Evolutionary conservation across 139 green algal genomes (phyloP).

Genomic region (Chlamydomonas eustigma): DNA sequence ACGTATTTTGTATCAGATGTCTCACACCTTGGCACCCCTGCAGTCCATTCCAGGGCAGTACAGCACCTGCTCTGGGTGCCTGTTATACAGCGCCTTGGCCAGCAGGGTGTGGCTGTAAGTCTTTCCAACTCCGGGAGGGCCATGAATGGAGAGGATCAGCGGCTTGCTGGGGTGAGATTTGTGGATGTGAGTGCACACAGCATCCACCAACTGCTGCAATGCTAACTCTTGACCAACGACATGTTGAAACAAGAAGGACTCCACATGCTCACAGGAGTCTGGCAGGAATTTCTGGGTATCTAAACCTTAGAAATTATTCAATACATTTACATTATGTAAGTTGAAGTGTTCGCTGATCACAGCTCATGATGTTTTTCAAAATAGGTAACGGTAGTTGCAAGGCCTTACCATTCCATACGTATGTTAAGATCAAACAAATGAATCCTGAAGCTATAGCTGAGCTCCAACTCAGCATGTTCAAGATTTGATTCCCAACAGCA

Average conservation of each 20-base stretch:
- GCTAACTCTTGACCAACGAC: constrained; percentile 79
- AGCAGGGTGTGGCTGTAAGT: constrained; percentile 70
- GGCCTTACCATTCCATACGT: no score
- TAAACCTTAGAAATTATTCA: no score
- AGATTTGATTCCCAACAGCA: no score
- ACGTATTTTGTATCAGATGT: neutral
- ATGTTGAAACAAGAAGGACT: constrained; percentile 41
- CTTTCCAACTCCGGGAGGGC: constrained; percentile 88
- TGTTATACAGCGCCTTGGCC: constrained; percentile 75
- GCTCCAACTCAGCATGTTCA: no score
- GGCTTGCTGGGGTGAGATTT: constrained; percentile 48
- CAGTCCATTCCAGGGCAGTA: constrained; percentile 31
- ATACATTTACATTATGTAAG: no score
- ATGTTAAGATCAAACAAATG: no score
- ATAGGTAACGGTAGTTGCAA: no score
- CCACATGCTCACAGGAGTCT: constrained; percentile 58
- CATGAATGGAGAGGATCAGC: constrained; percentile 82
- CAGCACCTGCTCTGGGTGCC: constrained; percentile 10
- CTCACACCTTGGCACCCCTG: constrained; percentile 19
- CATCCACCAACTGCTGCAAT: constrained; percentile 52
- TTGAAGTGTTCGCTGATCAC: no score
- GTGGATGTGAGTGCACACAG: constrained; percentile 75
- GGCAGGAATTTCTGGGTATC: constrained; percentile 42
- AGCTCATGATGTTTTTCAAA: no score
- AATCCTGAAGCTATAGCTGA: no score